Evolutionary conservation across 1,284 basidiomycete species (phyloP).

Genomic region (Trichosporon sp.): DNA sequence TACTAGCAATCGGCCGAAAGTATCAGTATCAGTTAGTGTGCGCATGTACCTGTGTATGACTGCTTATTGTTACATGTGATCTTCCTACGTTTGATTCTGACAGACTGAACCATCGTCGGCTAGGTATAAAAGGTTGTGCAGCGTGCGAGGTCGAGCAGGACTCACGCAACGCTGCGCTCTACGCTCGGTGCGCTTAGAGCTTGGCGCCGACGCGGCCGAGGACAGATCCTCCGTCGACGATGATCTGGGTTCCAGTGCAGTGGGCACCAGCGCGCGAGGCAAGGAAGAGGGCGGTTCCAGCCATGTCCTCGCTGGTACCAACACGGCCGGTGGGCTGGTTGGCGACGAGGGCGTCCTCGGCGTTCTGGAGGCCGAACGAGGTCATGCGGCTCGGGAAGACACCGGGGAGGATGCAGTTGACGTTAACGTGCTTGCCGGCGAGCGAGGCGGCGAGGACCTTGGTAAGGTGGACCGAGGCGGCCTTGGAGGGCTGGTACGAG

Average conservation of each 20-base stretch:
- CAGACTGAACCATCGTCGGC: too few relatives aligned
- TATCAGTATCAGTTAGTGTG: too few relatives aligned
- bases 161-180: neutral
- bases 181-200: constrained; percentile 10
- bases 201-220: constrained; percentile 13
- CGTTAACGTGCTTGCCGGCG: constrained; percentile 31
- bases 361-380: constrained; percentile 21
- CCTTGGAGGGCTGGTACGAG: constrained; percentile 20
- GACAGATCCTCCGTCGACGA: constrained; percentile 24
- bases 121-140: too few relatives aligned
- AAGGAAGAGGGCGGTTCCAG: constrained; percentile 31
- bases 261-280: constrained; percentile 30
- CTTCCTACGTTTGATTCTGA: neutral
- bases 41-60: too few relatives aligned
- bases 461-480: constrained; percentile 24
- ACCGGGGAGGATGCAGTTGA: constrained; percentile 35
- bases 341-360: constrained; percentile 18
- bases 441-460: constrained; percentile 24
- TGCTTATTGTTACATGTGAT: neutral
- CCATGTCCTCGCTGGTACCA: constrained; percentile 36
- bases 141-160: too few relatives aligned
- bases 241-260: constrained; percentile 30
- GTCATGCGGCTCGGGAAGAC: constrained; percentile 40
- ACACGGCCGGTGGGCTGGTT: constrained; percentile 30
- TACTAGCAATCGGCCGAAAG: too few relatives aligned